Conservation (phyloP, 306 rosid genomes). For the Glycine soja region DNA sequence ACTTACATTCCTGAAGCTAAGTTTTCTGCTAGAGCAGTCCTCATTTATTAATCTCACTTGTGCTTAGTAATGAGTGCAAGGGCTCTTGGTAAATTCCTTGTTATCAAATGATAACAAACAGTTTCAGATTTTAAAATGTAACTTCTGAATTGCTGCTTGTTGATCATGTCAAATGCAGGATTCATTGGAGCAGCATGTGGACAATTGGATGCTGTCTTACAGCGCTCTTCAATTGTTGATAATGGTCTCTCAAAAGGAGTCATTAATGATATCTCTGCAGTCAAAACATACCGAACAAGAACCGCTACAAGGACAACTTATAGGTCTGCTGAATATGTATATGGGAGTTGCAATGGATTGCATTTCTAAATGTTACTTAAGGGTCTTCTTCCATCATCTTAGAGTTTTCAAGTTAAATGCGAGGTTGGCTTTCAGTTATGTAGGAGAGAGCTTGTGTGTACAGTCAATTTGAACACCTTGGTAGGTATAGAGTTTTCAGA, state of each 20-base stretch:
- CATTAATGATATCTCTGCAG: constrained; percentile 46
- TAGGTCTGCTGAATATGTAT: constrained; percentile 58
- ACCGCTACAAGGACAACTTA: constrained; percentile 43
- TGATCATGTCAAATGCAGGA: constrained; percentile 57
- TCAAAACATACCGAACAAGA: constrained; percentile 57
- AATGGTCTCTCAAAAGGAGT: constrained; percentile 50
- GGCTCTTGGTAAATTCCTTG: neutral
- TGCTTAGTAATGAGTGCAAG: neutral
- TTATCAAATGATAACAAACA: neutral
- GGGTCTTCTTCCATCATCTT: constrained; percentile 25
- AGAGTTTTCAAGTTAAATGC: constrained; percentile 32
- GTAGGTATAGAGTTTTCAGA: constrained; percentile 60
- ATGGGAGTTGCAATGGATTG: constrained; percentile 62
- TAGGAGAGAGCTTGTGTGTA: constrained; percentile 56
- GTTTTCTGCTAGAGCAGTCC: no score
- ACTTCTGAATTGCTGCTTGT: constrained; percentile 12
- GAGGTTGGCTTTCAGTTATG: constrained; percentile 39
- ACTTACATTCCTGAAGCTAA: no score
- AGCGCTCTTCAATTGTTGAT: constrained; percentile 46
- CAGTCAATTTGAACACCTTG: constrained; percentile 52
- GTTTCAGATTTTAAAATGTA: neutral
- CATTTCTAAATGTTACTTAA: constrained; percentile 51
- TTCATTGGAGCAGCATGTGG: constrained; percentile 86
- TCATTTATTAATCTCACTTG: no score
- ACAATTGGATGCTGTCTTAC: constrained; percentile 62